These are phyloP conservation scores for Amniculicola lignicola DNA, from an alignment of 495 filamentous ascomycete species.

Conservation along the genomic window DNA sequence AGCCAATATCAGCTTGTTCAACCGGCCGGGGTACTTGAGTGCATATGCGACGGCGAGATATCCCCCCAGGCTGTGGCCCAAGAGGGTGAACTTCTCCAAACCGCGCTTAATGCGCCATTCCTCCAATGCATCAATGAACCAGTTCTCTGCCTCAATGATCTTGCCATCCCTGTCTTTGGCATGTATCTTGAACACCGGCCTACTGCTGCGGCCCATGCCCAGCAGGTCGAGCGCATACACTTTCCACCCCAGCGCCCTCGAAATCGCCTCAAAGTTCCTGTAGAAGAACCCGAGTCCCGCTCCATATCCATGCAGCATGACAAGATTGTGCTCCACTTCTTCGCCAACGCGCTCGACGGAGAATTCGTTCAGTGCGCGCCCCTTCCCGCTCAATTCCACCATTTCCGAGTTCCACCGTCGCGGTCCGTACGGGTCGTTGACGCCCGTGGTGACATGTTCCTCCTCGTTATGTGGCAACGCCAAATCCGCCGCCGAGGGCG, in stretches of 20 bases:
- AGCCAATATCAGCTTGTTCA: conserved; percentile 94
- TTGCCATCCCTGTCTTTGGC: conserved; percentile 77
- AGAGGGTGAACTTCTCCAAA: conserved; percentile 87
- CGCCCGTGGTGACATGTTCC: conserved; percentile 50
- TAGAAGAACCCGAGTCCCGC: conserved; percentile 97
- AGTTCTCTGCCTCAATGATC: conserved; percentile 86
- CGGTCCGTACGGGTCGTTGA: conserved; percentile 78
- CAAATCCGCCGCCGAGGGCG: conserved; percentile 39
- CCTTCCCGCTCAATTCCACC: conserved; percentile 77
- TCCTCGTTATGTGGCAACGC: conserved; percentile 45
- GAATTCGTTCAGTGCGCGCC: conserved; percentile 89
- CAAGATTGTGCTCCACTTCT: conserved; percentile 72
- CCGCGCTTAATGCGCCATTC: conserved; percentile 88
- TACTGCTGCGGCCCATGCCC: conserved; percentile 86
- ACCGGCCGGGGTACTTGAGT: conserved; percentile 86
- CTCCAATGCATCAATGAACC: conserved; percentile 94
- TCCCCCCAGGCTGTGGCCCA: conserved; percentile 90
- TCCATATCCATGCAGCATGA: conserved; percentile 96
- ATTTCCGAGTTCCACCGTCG: conserved; percentile 82
- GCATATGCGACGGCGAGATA: conserved; percentile 94
- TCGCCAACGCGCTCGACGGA: conserved; percentile 81
- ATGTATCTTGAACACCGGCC: conserved; percentile 78
- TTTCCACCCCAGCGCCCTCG: conserved; percentile 75
- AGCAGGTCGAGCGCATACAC: conserved; percentile 88
- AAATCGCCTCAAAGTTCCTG: conserved; percentile 89